Base-by-base conservation (phyloP, 2,329 filamentous ascomycete genomes). In the Cadophora gregata region DNA sequence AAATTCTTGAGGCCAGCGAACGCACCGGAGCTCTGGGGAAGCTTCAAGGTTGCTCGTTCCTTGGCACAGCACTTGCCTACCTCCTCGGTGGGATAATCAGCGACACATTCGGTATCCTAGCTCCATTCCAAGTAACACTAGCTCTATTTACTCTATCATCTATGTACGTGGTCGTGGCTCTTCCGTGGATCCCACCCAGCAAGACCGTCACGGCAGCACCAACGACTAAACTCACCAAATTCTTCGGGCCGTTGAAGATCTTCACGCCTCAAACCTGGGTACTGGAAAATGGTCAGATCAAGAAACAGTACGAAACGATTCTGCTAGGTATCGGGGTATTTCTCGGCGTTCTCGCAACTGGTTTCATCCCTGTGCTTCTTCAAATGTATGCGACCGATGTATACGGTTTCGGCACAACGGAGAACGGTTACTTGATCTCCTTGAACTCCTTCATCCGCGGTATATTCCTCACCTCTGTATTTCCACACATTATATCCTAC, bases 251-350 rank as follows among this genome's bases (percentile, higher is more conserved):
- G 0, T 78, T 92, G 12, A 85, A 81, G 45, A 84, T 91, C 2
- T 84, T 92, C 58, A 78, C 81, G 1, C 88, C 89, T 0, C 85
- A 87, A 69, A 83, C 80, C 58, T 82, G 88, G 72, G 78, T 83
- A 0, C 77, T 87, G 0, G 71, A 73, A 0, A 81, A 83, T 59
- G 89, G 89, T 0, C 79, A 78, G 1, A 72, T 83, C 5, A 79
- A 78, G 59, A 86, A 78, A 21, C 86, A 91, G 69, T 86, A 86
- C 27, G 89, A 90, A 1, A 82, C 90, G 0, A 77, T 90, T 3
- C 84, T 91, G 1, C 82, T 92, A 3, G 89, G 87, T 24, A 78
- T 82, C 0, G 90, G 90, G 1, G 88, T 90, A 1, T 92, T 91
- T 66, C 77, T 90, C 0, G 89, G 86, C 0, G 88, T 92, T 74